Percentiles rank a stretch among this genome's conserved stretches.
phyloP scores from a whole-genome alignment of 1,284 basidiomycete species.

The Microbotryum silenes-acaulis region DNA sequence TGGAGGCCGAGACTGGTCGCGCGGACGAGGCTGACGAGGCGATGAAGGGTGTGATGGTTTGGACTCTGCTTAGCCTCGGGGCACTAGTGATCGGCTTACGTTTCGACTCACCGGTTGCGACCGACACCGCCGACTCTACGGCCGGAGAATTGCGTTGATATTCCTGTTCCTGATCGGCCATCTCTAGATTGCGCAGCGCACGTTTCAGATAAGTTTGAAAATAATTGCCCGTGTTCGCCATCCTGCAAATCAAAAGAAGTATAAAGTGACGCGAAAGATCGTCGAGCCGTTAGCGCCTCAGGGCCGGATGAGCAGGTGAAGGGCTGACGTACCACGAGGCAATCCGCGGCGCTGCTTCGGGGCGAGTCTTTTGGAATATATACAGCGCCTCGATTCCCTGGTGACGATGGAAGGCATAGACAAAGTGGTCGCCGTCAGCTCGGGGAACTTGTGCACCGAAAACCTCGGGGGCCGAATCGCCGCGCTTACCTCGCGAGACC shows the following conservation, averaged over 20 bases:
- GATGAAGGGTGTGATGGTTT: too few relatives aligned
- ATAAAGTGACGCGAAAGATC: background rate
- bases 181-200: slow-evolving; percentile 40
- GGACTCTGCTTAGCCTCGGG: too few relatives aligned
- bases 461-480: background rate
- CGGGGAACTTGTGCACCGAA: background rate
- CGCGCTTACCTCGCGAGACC: slow-evolving; percentile 65
- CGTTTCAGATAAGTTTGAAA: slow-evolving; percentile 45
- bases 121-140: too few relatives aligned
- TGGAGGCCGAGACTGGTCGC: background rate
- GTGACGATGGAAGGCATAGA: background rate
- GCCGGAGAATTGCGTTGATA: background rate
- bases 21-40: background rate
- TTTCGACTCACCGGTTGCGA: background rate
- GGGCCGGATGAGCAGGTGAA: background rate
- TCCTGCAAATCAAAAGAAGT: slow-evolving; percentile 21
- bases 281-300: background rate
- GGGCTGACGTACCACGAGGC: slow-evolving; percentile 37
- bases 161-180: slow-evolving; percentile 18
- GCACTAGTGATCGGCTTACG: background rate
- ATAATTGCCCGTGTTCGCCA: slow-evolving; percentile 44
- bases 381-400: slow-evolving; percentile 87
- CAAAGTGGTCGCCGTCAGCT: too few relatives aligned
- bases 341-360: slow-evolving; percentile 74
- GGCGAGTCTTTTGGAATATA: slow-evolving; percentile 85